These are phyloP conservation scores for Aspergillus ruber DNA, from an alignment of 2,329 filamentous ascomycete genomes.

Conservation along the genomic window DNA sequence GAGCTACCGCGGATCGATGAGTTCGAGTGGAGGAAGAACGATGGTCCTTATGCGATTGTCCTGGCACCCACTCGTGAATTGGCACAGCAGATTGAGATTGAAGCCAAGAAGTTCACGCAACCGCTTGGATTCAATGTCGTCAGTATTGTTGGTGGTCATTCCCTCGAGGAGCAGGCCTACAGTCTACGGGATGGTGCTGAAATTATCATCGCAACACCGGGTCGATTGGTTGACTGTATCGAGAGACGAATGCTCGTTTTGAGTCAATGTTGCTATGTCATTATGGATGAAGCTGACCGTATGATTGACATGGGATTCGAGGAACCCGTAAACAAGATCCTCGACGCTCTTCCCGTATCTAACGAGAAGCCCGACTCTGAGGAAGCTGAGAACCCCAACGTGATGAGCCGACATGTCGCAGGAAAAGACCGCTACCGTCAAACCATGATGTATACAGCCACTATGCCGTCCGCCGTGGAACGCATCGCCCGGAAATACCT, in stretches of 20 bases:
- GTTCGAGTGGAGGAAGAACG: conserved; percentile 75
- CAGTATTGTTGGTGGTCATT: conserved; percentile 95
- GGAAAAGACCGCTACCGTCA: conserved; percentile 79
- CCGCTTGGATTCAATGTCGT: conserved; percentile 92
- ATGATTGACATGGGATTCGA: conserved; percentile 99
- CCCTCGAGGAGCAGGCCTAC: conserved; percentile 87
- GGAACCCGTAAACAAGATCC: conserved; percentile 93
- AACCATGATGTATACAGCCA: conserved; percentile 99
- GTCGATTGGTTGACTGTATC: conserved; percentile 94
- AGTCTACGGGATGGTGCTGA: conserved; percentile 87
- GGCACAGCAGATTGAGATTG: conserved; percentile 93
- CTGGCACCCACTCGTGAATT: conserved; percentile 93
- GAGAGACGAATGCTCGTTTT: conserved; percentile 86
- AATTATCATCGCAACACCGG: conserved; percentile 97
- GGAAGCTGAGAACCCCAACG: conserved; percentile 73
- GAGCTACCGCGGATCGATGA: conserved; percentile 81
- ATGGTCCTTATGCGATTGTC: conserved; percentile 95
- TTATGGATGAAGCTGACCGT: conserved; percentile 98
- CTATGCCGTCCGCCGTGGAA: conserved; percentile 89
- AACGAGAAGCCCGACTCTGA: conserved; percentile 96
- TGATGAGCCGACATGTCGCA: conserved; percentile 76
- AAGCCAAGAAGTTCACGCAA: conserved; percentile 84
- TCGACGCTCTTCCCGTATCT: conserved; percentile 81
- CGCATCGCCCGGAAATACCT: conserved; percentile 97
- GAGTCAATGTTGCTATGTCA: conserved; percentile 94